Percentiles rank a stretch among this genome's conserved stretches.
These are phyloP conservation scores for Stagonosporopsis chrysanthemi DNA, from an alignment of 2,329 filamentous ascomycete species.

Conservation along the genomic window DNA sequence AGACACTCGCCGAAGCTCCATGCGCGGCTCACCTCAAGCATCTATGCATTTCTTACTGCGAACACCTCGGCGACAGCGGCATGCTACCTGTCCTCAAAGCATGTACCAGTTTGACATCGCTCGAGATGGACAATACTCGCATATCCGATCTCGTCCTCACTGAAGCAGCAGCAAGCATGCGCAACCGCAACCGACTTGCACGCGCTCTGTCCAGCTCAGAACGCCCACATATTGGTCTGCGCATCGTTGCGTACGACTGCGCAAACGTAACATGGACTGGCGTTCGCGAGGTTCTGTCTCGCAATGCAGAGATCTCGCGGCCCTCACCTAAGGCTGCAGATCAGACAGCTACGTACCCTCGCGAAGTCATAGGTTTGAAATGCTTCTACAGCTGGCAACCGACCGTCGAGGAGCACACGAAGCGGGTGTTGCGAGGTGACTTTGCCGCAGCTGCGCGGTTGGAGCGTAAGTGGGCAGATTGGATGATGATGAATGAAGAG, in stretches of 20 bases:
- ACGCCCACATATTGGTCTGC: conserved; percentile 65
- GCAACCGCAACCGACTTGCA: conserved; percentile 64
- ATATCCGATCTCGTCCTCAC: conserved; percentile 85
- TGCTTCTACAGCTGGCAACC: conserved; percentile 96
- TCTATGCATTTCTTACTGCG: conserved; percentile 89
- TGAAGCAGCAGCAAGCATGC: conserved; percentile 83
- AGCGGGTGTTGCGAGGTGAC: conserved; percentile 81
- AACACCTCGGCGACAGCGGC: conserved; percentile 80
- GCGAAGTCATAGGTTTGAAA: conserved; percentile 84
- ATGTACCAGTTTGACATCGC: conserved; percentile 71
- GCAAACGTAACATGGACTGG: conserved; percentile 92
- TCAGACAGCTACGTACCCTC: conserved; percentile 65
- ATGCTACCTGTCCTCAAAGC: conserved; percentile 83
- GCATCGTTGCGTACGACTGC: conserved; percentile 88
- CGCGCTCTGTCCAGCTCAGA: conserved; percentile 41
- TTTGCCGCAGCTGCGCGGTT: conserved; percentile 76
- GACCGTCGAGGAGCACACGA: conserved; percentile 92
- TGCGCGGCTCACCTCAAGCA: conserved; percentile 77
- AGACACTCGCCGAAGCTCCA: conserved; percentile 77
- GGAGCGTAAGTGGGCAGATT: conserved; percentile 90
- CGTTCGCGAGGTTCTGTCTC: conserved; percentile 82
- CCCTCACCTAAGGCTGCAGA: conserved; percentile 45
- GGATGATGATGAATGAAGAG: conserved; percentile 92
- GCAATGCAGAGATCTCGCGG: conserved; percentile 77
- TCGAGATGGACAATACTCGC: conserved; percentile 93